Base-by-base conservation (phyloP, 768 basidiomycete genomes). In the Tylopilus sp. region DNA sequence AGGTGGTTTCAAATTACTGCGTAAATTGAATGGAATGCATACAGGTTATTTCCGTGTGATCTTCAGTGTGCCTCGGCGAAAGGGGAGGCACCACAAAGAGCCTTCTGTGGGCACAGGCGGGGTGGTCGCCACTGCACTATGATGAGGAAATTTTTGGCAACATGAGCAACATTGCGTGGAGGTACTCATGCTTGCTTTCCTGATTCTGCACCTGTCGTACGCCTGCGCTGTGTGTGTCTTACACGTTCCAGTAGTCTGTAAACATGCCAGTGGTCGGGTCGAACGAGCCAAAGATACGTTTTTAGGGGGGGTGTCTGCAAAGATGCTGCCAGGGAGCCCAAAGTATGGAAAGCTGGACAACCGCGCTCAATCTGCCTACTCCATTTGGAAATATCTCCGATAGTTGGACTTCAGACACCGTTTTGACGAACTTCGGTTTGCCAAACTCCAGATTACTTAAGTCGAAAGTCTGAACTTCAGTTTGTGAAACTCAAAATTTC, bases 91-190 rank as follows among this genome's bases (percentile, higher is more conserved):
- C 79, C 45, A 89, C 78, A 63, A 91, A 88, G 33, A 88, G 61
- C 54, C 75, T 83, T 51, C 79, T 78, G 63, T 0, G n/a, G n/a
- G n/a, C n/a, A n/a, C n/a, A n/a, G n/a, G 78, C 66, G 0, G 87
- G 85, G 47, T 82, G 82, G 31, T 86, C 83, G 38, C 87, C 86
- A 55, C 79, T 83, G 66, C 86, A 89, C 84, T 88, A 63, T 48
- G n/a, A n/a, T n/a, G n/a, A 17, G 8, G 17, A 33, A 33, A 33
- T 8, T 11, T 3, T 6, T n/a, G n/a, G n/a, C n/a, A n/a, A 7
- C n/a, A n/a, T n/a, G 17, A 40, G 12, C 4, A n/a, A 17, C 11
- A 21, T 7, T 9, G n/a, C n/a, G 12, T 41, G 23, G 18, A 21
- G n/a, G 35, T 28, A 28, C n/a, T 15, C 57, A 87, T 86, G 76